These are phyloP conservation scores for Chenopodium formosanum DNA, from an alignment of 148 eudicot genomes.

Conservation along the genomic window DNA sequence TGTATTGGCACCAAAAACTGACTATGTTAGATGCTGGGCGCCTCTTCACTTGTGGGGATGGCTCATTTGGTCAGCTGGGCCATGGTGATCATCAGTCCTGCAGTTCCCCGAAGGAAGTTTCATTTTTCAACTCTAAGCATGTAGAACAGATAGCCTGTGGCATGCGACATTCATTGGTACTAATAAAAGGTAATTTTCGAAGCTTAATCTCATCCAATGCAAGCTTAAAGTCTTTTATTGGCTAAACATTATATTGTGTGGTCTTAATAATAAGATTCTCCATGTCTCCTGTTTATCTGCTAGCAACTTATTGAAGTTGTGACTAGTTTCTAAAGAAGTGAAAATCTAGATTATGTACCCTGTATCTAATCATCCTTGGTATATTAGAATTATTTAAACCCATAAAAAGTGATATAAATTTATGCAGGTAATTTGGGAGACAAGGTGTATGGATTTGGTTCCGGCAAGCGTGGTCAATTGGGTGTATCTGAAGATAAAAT, in stretches of 20 bases:
- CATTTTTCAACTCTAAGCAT: constrained; percentile 49
- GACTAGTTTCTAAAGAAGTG: neutral
- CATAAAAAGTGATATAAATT: neutral
- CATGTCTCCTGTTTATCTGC: neutral
- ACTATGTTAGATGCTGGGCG: constrained; percentile 57
- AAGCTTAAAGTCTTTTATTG: neutral
- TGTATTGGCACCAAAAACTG: constrained; percentile 13
- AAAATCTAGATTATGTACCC: neutral
- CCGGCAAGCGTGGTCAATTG: constrained; percentile 86
- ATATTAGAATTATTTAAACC: neutral
- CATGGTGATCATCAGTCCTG: constrained; percentile 65
- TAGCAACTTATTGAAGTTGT: neutral
- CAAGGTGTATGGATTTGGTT: constrained; percentile 76
- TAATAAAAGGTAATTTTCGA: constrained; percentile 52
- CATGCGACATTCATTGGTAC: constrained; percentile 85
- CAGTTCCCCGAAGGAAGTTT: constrained; percentile 48
- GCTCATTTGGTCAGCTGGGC: constrained; percentile 97
- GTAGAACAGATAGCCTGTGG: constrained; percentile 85
- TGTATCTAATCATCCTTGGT: neutral
- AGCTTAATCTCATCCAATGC: constrained; percentile 4
- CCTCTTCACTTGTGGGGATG: constrained; percentile 93
- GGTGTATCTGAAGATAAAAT: constrained; percentile 63
- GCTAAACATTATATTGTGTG: neutral
- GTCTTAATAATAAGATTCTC: neutral
- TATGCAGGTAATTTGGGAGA: constrained; percentile 38